Conservation (phyloP, 805 yeast species). For the Cyberlindnera amylophila region DNA sequence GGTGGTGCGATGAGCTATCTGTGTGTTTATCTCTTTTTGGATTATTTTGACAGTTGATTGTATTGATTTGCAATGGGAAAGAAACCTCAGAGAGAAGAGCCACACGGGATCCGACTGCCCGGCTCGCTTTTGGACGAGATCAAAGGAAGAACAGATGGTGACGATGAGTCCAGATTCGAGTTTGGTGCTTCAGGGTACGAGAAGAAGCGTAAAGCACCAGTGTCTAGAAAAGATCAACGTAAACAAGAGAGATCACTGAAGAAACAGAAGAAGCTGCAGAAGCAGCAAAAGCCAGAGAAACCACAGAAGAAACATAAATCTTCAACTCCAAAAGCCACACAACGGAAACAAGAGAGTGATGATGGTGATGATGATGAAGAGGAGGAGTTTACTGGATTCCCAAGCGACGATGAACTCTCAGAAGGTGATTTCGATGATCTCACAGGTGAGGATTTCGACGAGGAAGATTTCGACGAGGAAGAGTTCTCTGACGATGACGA, state of each 20-base stretch:
- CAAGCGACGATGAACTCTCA: constrained; percentile 12
- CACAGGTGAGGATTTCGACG: constrained; percentile 22
- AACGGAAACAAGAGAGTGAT: constrained; percentile 31
- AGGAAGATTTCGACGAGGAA: constrained; percentile 23
- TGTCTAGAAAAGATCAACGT: constrained; percentile 40
- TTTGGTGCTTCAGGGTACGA: constrained; percentile 27
- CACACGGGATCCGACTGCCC: constrained; percentile 53
- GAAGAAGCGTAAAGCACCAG: constrained; percentile 30
- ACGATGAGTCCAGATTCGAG: constrained; percentile 36
- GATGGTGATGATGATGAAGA: constrained; percentile 24
- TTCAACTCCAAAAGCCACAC: background rate
- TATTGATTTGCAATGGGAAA: constrained; percentile 6
- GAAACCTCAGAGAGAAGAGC: constrained; percentile 15
- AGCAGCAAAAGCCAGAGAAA: constrained; percentile 3
- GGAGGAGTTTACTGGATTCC: constrained; percentile 21
- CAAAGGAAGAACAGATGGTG: constrained; percentile 29
- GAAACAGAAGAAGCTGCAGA: constrained; percentile 26
- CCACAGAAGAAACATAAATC: background rate
- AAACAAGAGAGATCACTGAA: constrained; percentile 37
- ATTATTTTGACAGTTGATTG: background rate
- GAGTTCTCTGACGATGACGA: constrained; percentile 23
- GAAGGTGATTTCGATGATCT: constrained; percentile 18
- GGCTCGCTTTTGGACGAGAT: constrained; percentile 52
- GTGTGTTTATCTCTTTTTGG: background rate
- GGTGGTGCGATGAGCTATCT: constrained; percentile 15